Conservation (phyloP, 768 basidiomycete species). For the Kwoniella botswanensis region DNA sequence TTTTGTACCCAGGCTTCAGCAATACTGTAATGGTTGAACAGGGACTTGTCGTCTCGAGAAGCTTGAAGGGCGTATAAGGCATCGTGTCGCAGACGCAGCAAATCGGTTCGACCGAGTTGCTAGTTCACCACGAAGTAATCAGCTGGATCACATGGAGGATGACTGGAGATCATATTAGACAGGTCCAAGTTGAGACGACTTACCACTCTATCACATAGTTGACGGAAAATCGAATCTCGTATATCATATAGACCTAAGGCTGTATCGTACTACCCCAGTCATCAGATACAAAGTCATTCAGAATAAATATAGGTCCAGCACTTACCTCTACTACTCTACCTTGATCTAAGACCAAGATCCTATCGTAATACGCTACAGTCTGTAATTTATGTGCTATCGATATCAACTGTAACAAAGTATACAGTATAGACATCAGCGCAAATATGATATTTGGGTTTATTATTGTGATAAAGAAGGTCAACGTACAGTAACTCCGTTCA, state of each 20-base stretch:
- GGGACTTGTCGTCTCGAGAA: slow-evolving; percentile 5
- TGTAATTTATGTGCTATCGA: slow-evolving; percentile 49
- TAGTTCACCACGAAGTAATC: not conserved
- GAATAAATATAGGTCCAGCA: not conserved
- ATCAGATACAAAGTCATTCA: not conserved
- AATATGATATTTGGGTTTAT: too few species aligned
- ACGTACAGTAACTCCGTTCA: slow-evolving; percentile 54
- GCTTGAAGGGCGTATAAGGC: slow-evolving; percentile 14
- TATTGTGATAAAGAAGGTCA: too few species aligned
- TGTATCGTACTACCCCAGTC: slow-evolving; percentile 37
- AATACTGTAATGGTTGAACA: slow-evolving; percentile 20
- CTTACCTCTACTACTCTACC: slow-evolving; percentile 52
- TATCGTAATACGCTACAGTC: slow-evolving; percentile 57
- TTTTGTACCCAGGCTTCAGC: slow-evolving; percentile 17
- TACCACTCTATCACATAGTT: slow-evolving; percentile 64
- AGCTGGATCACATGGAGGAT: too few species aligned
- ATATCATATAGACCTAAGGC: slow-evolving; percentile 45
- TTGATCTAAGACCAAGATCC: slow-evolving; percentile 55
- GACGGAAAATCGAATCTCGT: slow-evolving; percentile 70
- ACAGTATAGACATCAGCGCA: too few species aligned
- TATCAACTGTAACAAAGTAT: slow-evolving; percentile 28
- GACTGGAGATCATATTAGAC: too few species aligned
- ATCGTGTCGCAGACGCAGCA: slow-evolving; percentile 17
- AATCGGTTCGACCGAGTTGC: slow-evolving; percentile 16
- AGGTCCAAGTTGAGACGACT: not conserved